Base-by-base conservation (phyloP, 768 basidiomycete genomes). In the Tricholoma sp. region DNA sequence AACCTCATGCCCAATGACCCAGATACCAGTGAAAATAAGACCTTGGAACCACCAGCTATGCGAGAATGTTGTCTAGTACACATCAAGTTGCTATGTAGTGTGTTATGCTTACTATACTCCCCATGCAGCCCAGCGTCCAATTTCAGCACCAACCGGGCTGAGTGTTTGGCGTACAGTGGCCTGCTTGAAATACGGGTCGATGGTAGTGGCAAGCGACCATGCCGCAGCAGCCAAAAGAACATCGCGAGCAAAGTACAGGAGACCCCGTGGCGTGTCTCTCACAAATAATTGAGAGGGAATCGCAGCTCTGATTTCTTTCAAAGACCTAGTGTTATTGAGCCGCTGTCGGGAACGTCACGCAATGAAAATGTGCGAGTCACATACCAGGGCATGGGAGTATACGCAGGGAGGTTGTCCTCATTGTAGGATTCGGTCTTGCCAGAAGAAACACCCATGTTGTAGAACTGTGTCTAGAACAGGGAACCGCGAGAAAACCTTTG, bases 21-120 rank as follows among this genome's bases (percentile, higher is more conserved):
- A 83, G 37, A 82, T 73, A 6, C 81, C 82, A 4, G 80, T 80
- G 56, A 82, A 78, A 31, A 80, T 76, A n/a, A 82, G 72, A 13
- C 80, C 80, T 65, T 83, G 82, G 63, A 82, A 81, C 82, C 81
- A 83, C 80, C 81, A 83, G 61, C 80, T 81, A 54, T 24, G 53
- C 50, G 51, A 31, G 50, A 37, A 33, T 17, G 53, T 10, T 57
- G 54, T 11, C 41, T 33, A 20, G 52, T 12, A 20, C 20, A 20
- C 20, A n/a, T 52, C 12, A 5, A 36, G 1, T 10, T 11, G 24
- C 20, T 18, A 37, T 20, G 28, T 50, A 18, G 24, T 31, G 42
- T 29, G 29, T 32, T 41, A 24, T 9, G 69, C 78, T 65, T 62
- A 80, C 80, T 82, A 82, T 7, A 72, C 62, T 51, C 66, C 52